phyloP scores from a whole-genome alignment of 129 eudicot genomes.

The Glebionis coronaria region DNA sequence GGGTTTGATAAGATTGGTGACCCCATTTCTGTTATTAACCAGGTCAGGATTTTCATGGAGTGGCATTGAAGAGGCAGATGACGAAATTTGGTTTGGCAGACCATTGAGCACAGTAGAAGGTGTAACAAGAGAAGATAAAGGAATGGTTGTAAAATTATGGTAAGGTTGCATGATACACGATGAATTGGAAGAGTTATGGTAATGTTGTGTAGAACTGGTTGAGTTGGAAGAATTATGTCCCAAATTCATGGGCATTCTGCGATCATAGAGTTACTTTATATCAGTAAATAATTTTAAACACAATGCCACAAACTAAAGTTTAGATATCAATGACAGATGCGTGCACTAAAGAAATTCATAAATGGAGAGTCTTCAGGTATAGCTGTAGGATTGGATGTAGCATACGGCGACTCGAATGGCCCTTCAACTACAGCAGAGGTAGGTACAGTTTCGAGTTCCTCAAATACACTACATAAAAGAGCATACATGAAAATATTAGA shows the following conservation, averaged over 20 bases:
- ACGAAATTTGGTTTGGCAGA: background rate
- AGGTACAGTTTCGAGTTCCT: slow-evolving; percentile 15
- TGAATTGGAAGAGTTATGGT: slow-evolving; percentile 14
- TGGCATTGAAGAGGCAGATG: slow-evolving; percentile 27
- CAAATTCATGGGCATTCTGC: slow-evolving; percentile 42
- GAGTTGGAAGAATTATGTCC: slow-evolving; percentile 33
- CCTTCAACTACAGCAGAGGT: background rate
- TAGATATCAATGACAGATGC: slow-evolving; percentile 18
- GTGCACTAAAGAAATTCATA: slow-evolving; percentile 53
- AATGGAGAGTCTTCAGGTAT: slow-evolving; percentile 47
- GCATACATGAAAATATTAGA: background rate
- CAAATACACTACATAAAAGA: slow-evolving; percentile 37
- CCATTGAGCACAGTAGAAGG: slow-evolving; percentile 9
- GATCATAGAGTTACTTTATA: background rate
- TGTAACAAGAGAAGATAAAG: slow-evolving; percentile 13
- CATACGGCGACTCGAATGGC: background rate
- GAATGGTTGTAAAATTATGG: background rate
- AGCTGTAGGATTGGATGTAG: slow-evolving; percentile 34
- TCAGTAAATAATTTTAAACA: background rate
- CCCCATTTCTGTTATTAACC: slow-evolving; percentile 21
- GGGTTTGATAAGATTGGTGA: slow-evolving; percentile 53
- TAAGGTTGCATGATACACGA: background rate
- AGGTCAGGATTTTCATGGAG: slow-evolving; percentile 37
- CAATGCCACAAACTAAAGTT: too few relatives aligned
- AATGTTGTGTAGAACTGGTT: background rate